Evolutionary conservation across 768 basidiomycete genomes (phyloP), one percentile per base, ranked within the genome.

Genomic region (Piloderma croceum): DNA sequence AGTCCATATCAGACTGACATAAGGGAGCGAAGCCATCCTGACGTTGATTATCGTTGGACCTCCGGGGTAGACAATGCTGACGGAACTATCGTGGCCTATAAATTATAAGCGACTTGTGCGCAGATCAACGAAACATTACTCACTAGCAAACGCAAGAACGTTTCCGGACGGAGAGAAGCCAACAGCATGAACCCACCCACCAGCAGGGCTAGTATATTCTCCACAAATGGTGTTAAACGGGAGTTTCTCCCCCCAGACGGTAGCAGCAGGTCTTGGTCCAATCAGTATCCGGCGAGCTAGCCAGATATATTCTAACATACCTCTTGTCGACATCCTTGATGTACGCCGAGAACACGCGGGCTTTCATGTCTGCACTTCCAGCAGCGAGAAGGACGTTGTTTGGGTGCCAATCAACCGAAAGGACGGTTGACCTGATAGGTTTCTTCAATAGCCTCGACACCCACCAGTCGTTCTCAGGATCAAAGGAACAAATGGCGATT

Each of bases 391-490:
- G 71, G 11, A 98, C 93, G 58, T 96, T 98, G 73, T 98, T 98
- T 20, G 96, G 93, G 59, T 99, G 96, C 96, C 96, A 99, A 50
- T 98, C 94, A 50, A 99, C 69, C 4, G 83, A 79, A 31, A 98
- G 71, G 11, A 99, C 93, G 1, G 96, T 99, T 4, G 91, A 91
- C 48, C 91, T 68, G 54, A 99, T 86, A 19, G 96, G 96, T 64
- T 98, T 98, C 81, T 98, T 99, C 60, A 99, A 70, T 44, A 86
- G 85, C 59, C 90, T 91, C 13, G 93, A 83, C 3, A 96, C 90
- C 96, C 96, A 99, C 96, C 96, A 99, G 61, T 99, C 87, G 65
- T 87, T 93, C 69, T 99, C 96, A 7, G 86, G 74, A 59, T 99
- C 96, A 56, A 96, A 99, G 13, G 89, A 93, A 60, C 96, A 99